Conservation (phyloP, 2,329 filamentous ascomycete genomes). For the Talaromyces sp. region DNA sequence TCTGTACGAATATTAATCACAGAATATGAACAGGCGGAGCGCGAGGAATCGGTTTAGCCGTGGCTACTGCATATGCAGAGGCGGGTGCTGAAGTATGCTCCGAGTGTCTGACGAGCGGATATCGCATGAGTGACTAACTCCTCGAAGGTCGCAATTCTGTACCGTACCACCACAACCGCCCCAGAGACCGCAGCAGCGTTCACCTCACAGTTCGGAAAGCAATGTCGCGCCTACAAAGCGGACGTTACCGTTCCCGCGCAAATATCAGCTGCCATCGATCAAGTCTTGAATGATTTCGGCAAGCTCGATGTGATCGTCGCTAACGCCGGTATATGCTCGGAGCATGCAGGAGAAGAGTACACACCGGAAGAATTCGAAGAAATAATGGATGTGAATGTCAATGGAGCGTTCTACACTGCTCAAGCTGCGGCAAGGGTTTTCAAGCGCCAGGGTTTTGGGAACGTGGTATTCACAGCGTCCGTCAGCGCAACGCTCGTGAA, state of each 20-base stretch:
- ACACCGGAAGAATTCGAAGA: not conserved
- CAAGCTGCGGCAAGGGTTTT: not conserved
- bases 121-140: not conserved
- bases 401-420: not conserved
- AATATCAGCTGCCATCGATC: not conserved
- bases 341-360: not conserved
- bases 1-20: not conserved
- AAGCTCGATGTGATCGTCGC: not conserved
- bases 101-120: not conserved
- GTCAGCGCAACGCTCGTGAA: not conserved
- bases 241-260: not conserved
- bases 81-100: not conserved
- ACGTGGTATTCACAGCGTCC: not conserved
- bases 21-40: not conserved
- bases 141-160: not conserved
- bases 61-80: not conserved
- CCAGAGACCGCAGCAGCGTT: not conserved
- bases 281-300: not conserved
- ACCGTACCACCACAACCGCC: not conserved
- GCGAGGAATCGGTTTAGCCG: not conserved
- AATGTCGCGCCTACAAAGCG: not conserved
- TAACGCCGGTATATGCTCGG: not conserved
- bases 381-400: not conserved
- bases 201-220: not conserved
- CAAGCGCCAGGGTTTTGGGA: not conserved